Evolutionary conservation across 2,329 filamentous ascomycete genomes (phyloP), one percentile per base, ranked within the genome.

Genomic region (Colletotrichum endophyticum): DNA sequence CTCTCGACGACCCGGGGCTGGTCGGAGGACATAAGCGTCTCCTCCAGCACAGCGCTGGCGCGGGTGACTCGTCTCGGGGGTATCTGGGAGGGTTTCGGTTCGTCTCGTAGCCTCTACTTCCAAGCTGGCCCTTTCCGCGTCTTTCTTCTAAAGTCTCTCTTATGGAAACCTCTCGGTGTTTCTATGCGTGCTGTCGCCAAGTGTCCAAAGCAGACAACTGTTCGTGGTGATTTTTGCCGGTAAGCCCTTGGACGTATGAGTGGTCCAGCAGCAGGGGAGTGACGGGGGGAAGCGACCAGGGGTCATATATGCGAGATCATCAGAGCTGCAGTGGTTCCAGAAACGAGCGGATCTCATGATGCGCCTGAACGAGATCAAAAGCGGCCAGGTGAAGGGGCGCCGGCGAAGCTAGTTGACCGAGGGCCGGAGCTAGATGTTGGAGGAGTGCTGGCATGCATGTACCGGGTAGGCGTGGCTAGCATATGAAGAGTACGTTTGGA

Each of bases 11-110:
- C 77, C 57, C 73, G 75, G 16, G 78, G 71, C 73, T 78, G 74
- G 66, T 77, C 73, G 76, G 78, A 69, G 69, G 80, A 79, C 80
- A 81, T 81, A 79, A 79, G 73, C 59, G 69, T 75, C 66, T 62
- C 70, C 73, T 66, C 74, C 76, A 74, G 76, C 74, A 32, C 59
- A 64, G 39, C 56, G 75, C 73, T 72, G 75, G 68, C 49, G 61
- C 63, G 44, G 12, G 57, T 28, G 30, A 27, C 19, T 56, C 27
- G 53, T 34, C 49, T 62, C 62, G 53, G 27, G 59, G 22, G 22
- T 62, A 32, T 39, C 15, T 44, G 66, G 36, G 30, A 16, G 53
- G 27, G 19, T n/a, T 22, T 66, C 49, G 59, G 22, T 70, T 56
- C 49, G 73, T 27, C 36, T 69, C 16, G 16, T 34, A 25, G 56